Evolutionary conservation across 495 filamentous ascomycete genomes (phyloP), one percentile per base, ranked within the genome.

Genomic region (Penicillium turbatum): DNA sequence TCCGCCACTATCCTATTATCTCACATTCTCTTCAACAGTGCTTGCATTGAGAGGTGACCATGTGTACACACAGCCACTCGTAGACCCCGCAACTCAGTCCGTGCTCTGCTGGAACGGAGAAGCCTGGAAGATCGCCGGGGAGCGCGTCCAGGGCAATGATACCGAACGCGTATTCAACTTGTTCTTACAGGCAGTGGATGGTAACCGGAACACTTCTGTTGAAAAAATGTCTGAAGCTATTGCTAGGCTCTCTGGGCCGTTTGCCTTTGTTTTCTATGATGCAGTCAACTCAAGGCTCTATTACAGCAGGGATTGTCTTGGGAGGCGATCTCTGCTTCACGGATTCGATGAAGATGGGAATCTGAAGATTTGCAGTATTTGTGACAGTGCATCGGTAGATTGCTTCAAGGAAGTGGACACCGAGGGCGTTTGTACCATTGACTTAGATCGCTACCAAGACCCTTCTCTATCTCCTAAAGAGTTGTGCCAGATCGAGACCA

Each of bases 81-180:
- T 77, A 35, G 83, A 89, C 59, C 15, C 58, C 5, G 52, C 57
- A 2, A 80, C 77, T n/a, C 79, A 79, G 16, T 92, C 88, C 8
- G 74, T 89, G 11, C 77, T 99, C 13, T 97, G 92, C 77, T 99
- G 93, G 92, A 97, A 97, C 61, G 93, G 93, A n/a, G 93, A 99
- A 66, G 95, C 91, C 8, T 99, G 93, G 93, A 85, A 79, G 46
- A 78, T 95, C 48, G 74, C 72, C 16, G 67, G 78, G 12, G 53
- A 75, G 26, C 47, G 63, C 2, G 72, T 91, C 21, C 56, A 61
- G 21, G 84, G 81, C 34, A 97, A 95, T 66, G 93, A 99, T 65
- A 87, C 88, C 1, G 78, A 88, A 60, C 68, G 68, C 10, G 76
- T 98, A 12, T 85, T 91, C 61, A 57, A 76, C n/a, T 56, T 80